Percentiles rank a stretch among this genome's conserved stretches.
These are phyloP conservation scores for Claviceps arundinis DNA, from an alignment of 2,329 filamentous ascomycete species.

Conservation along the genomic window DNA sequence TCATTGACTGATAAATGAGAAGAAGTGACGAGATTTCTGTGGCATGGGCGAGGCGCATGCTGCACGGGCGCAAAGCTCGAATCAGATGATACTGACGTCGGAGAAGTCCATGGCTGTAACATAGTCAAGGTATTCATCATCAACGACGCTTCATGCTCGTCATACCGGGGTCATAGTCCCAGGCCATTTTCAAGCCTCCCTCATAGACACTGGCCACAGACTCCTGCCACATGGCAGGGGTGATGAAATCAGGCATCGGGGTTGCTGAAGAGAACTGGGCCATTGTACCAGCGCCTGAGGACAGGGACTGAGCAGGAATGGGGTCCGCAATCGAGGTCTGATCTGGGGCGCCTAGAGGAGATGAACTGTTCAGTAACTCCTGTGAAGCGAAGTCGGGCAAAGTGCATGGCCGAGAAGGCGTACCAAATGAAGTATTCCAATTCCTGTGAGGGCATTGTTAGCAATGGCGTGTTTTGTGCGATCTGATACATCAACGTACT, in stretches of 20 bases:
- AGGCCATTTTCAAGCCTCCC: conserved; percentile 47
- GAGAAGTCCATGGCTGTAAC: background rate
- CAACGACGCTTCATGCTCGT: conserved; percentile 20
- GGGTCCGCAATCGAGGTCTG: conserved; percentile 40
- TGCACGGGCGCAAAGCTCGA: background rate
- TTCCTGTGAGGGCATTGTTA: conserved; percentile 41
- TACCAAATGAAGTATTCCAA: conserved; percentile 91
- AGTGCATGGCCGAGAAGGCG: conserved; percentile 30
- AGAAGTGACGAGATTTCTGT: background rate
- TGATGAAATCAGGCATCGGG: conserved; percentile 47
- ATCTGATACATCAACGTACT: conserved; percentile 45
- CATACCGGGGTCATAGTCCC: conserved; percentile 37
- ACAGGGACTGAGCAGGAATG: conserved; percentile 30
- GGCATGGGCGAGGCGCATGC: background rate
- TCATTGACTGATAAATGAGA: background rate
- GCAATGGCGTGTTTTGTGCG: background rate
- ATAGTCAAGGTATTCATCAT: background rate
- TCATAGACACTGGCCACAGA: conserved; percentile 58
- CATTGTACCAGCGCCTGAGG: conserved; percentile 31
- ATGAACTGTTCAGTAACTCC: conserved; percentile 22
- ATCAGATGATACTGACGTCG: background rate
- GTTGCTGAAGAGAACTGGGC: conserved; percentile 38
- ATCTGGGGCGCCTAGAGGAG: conserved; percentile 41
- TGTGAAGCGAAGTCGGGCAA: conserved; percentile 23
- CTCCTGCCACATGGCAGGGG: conserved; percentile 61